These are phyloP conservation scores for Circinella minor DNA, from an alignment of 371 early-diverging fungal species.

Conservation along the genomic window DNA sequence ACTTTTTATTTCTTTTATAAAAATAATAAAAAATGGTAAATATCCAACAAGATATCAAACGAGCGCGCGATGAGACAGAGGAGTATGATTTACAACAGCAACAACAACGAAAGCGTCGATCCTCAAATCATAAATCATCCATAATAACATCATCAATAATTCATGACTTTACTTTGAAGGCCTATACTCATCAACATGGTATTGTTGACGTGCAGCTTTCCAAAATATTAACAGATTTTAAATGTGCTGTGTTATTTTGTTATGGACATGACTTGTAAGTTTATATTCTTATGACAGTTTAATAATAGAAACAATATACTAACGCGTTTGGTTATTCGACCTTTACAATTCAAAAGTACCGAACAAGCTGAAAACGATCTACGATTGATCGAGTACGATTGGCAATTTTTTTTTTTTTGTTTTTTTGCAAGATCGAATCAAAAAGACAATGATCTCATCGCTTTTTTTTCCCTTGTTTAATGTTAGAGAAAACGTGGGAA, in stretches of 20 bases:
- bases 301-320: neutral
- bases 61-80: neutral
- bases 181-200: neutral
- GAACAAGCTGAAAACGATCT: conserved; percentile 5
- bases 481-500: neutral
- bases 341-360: neutral
- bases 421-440: neutral
- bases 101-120: neutral
- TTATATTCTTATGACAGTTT: neutral
- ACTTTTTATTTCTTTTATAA: neutral
- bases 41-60: neutral
- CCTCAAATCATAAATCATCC: neutral
- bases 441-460: neutral
- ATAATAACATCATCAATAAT: neutral
- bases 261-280: conserved; percentile 11
- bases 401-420: neutral
- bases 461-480: neutral
- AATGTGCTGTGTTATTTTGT: conserved; percentile 6
- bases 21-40: neutral
- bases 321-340: neutral
- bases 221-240: neutral
- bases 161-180: neutral
- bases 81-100: neutral
- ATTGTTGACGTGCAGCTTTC: neutral
- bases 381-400: conserved; percentile 1